phyloP scores from a whole-genome alignment of 805 yeast genomes.

The Ogataea ganodermae region DNA sequence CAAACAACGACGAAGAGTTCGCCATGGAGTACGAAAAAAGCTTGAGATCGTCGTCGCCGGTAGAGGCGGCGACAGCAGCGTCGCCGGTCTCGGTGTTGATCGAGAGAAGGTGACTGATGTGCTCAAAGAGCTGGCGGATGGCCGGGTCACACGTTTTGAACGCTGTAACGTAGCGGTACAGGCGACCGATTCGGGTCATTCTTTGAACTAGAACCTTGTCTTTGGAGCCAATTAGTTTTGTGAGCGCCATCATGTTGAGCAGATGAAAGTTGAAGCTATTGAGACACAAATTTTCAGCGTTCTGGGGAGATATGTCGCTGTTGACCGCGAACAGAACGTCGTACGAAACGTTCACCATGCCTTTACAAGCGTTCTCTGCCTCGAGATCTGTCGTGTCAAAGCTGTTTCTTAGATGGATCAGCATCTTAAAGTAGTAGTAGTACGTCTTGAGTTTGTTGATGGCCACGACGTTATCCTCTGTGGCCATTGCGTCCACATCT shows the following conservation, averaged over 20 bases:
- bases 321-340: conserved; percentile 23
- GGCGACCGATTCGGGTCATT: conserved; percentile 22
- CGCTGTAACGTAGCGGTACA: conserved; percentile 27
- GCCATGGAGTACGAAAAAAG: conserved; percentile 25
- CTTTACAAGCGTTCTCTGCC: conserved; percentile 21
- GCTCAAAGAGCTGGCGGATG: conserved; percentile 21
- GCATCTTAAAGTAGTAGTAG: conserved; percentile 33
- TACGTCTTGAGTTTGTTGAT: conserved; percentile 33
- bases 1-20: conserved; percentile 25
- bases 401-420: conserved; percentile 23
- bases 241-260: conserved; percentile 29
- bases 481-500: conserved; percentile 20
- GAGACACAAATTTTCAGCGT: conserved; percentile 29
- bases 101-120: conserved; percentile 22
- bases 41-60: conserved; percentile 29
- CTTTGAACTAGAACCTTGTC: conserved; percentile 18
- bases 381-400: conserved; percentile 10
- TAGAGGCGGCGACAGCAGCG: conserved; percentile 14
- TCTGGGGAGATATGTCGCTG: conserved; percentile 23
- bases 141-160: conserved; percentile 29
- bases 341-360: conserved; percentile 26
- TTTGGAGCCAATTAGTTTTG: conserved; percentile 20
- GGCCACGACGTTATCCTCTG: conserved; percentile 28
- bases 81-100: conserved; percentile 13
- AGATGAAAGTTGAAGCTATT: conserved; percentile 37